phyloP scores from a whole-genome alignment of 228 moss, liverwort and hornwort species.

The Sphagnum fallax region DNA sequence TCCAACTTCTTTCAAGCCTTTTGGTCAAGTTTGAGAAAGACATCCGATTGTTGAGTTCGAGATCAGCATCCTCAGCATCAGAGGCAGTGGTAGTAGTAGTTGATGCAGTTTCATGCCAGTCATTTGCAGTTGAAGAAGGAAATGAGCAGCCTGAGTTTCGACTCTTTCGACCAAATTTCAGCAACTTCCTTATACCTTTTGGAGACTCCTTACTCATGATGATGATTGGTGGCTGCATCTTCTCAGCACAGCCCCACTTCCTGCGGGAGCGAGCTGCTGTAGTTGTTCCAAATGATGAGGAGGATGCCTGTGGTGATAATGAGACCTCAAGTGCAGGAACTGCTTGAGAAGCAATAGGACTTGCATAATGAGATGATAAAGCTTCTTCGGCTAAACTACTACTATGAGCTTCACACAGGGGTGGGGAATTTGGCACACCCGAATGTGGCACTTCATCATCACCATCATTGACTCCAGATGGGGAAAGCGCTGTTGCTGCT shows the following conservation, averaged over 20 bases:
- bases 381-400: not conserved
- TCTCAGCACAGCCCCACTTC: too few relatives aligned
- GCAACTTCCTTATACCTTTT: slow-evolving; percentile 75
- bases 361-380: slow-evolving; percentile 21
- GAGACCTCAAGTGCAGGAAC: slow-evolving; percentile 51
- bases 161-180: slow-evolving; percentile 47
- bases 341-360: slow-evolving; percentile 11
- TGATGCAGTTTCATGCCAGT: slow-evolving; percentile 9
- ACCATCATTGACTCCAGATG: not conserved
- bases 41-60: slow-evolving; percentile 20
- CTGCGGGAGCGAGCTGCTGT: slow-evolving; percentile 41
- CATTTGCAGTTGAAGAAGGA: slow-evolving; percentile 24
- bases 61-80: slow-evolving; percentile 40
- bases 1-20: slow-evolving; percentile 31
- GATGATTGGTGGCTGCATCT: too few relatives aligned
- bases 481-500: slow-evolving; percentile 26
- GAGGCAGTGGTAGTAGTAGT: slow-evolving; percentile 18
- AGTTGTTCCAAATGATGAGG: slow-evolving; percentile 67
- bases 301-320: slow-evolving; percentile 41
- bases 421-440: slow-evolving; percentile 13
- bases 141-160: slow-evolving; percentile 18
- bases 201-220: slow-evolving; percentile 64
- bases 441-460: slow-evolving; percentile 15
- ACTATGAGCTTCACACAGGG: slow-evolving; percentile 12
- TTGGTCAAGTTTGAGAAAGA: slow-evolving; percentile 13